Conservation (phyloP, 495 filamentous ascomycete genomes). For the Podospora anserina region DNA sequence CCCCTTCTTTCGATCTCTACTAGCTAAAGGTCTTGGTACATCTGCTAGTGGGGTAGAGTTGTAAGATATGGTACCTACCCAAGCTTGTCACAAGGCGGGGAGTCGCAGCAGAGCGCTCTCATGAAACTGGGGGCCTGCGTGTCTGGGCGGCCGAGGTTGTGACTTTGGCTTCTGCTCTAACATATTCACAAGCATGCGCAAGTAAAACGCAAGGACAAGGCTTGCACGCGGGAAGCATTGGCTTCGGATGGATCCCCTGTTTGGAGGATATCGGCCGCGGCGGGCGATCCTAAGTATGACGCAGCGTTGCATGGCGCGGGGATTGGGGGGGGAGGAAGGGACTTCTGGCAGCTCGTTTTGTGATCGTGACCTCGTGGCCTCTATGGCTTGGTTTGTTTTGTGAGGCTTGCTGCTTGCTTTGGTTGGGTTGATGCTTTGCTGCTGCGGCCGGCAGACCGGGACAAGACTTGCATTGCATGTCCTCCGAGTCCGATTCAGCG, state of each 20-base stretch:
- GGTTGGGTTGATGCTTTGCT: not conserved
- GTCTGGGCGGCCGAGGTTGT: not conserved
- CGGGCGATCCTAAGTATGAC: conserved; percentile 12
- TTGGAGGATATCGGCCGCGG: conserved; percentile 4
- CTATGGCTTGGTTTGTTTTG: not conserved
- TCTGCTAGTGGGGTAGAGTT: not conserved
- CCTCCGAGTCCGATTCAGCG: not conserved
- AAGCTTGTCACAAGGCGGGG: not conserved
- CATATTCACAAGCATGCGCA: not conserved
- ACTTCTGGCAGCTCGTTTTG: not conserved
- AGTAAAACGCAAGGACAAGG: not conserved
- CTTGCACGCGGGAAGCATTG: not conserved
- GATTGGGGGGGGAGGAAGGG: too few relatives aligned
- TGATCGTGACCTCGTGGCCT: not conserved
- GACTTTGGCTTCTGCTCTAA: not conserved
- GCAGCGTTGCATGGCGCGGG: conserved; percentile 2
- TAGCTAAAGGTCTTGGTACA: not conserved
- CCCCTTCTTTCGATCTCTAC: not conserved
- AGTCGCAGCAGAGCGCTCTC: not conserved
- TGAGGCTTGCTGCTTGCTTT: not conserved
- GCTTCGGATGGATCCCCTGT: conserved; percentile 6
- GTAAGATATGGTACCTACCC: not conserved
- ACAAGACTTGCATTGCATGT: not conserved
- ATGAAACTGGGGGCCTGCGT: not conserved
- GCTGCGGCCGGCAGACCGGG: not conserved